A percentile compares a stretch with the other conserved stretches of the same genome.
Evolutionary conservation across 768 basidiomycete genomes (phyloP).

Genomic region (Collybia sp.): DNA sequence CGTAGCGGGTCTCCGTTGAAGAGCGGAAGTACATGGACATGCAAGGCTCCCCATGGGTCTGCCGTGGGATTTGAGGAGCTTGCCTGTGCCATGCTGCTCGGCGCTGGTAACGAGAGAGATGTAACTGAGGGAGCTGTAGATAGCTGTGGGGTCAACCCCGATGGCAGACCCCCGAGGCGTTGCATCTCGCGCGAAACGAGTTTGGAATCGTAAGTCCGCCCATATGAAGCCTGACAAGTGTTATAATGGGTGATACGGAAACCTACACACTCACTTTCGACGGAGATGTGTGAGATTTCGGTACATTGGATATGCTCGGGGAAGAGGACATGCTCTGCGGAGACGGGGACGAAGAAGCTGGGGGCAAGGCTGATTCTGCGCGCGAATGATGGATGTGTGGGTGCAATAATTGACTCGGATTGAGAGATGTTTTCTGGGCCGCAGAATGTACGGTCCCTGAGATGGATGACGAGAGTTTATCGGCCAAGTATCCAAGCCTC

Average conservation of each 20-base stretch:
- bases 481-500: constrained; percentile 36
- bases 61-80: constrained; percentile 37
- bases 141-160: constrained; percentile 47
- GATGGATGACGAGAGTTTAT: constrained; percentile 37
- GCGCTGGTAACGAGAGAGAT: constrained; percentile 35
- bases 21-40: constrained; percentile 83
- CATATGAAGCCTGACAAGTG: constrained; percentile 42
- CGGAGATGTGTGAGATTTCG: constrained; percentile 45
- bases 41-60: constrained; percentile 81
- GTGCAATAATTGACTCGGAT: constrained; percentile 29
- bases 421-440: constrained; percentile 12
- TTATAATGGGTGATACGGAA: constrained; percentile 2
- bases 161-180: constrained; percentile 61
- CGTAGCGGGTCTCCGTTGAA: constrained; percentile 89
- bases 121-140: constrained; percentile 47
- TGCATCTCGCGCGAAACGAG: constrained; percentile 84
- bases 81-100: constrained; percentile 26
- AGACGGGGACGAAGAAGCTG: constrained; percentile 13
- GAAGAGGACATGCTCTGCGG: constrained; percentile 28
- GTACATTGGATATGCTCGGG: constrained; percentile 22
- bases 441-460: constrained; percentile 12
- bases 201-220: constrained; percentile 76
- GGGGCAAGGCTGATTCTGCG: constrained; percentile 25
- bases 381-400: constrained; percentile 30
- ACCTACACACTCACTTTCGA: constrained; percentile 33